Conservation (phyloP, 192 early-diverging fungal species). For the Umbelopsis ramanniana region DNA sequence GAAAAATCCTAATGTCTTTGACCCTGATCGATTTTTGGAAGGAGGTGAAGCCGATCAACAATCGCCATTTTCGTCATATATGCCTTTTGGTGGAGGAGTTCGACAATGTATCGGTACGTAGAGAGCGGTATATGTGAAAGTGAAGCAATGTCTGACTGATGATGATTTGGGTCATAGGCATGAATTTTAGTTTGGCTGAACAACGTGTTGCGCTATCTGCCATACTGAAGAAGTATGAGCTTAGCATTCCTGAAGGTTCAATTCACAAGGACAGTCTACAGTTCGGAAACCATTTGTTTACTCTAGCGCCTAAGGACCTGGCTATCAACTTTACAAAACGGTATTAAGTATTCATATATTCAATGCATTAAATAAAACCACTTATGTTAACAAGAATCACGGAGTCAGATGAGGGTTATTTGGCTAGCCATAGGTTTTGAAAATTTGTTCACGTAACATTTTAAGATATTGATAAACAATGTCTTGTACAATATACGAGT, state of each 20-base stretch:
- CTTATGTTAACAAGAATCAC: neutral
- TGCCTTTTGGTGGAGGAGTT: constrained; percentile 65
- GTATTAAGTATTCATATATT: neutral
- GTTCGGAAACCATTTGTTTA: neutral
- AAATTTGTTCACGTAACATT: too few species aligned
- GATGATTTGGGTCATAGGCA: constrained; percentile 37
- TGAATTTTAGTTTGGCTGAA: constrained; percentile 57
- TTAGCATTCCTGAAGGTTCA: neutral
- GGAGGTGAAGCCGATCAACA: constrained; percentile 36
- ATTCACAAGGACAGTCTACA: constrained; percentile 6
- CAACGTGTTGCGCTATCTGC: constrained; percentile 55
- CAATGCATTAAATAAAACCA: too few species aligned
- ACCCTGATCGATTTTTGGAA: constrained; percentile 23
- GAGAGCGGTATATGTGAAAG: neutral
- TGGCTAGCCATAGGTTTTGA: neutral
- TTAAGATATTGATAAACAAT: neutral
- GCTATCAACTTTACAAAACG: neutral
- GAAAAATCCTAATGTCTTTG: constrained; percentile 25
- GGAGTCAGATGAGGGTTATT: neutral
- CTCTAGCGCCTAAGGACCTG: neutral
- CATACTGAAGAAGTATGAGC: constrained; percentile 32
- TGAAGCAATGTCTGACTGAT: neutral
- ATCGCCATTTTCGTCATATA: constrained; percentile 31
- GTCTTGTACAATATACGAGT: neutral
- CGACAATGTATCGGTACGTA: constrained; percentile 59